Base-by-base conservation (phyloP, 164 flowering plant genomes). In the Saururus chinensis region DNA sequence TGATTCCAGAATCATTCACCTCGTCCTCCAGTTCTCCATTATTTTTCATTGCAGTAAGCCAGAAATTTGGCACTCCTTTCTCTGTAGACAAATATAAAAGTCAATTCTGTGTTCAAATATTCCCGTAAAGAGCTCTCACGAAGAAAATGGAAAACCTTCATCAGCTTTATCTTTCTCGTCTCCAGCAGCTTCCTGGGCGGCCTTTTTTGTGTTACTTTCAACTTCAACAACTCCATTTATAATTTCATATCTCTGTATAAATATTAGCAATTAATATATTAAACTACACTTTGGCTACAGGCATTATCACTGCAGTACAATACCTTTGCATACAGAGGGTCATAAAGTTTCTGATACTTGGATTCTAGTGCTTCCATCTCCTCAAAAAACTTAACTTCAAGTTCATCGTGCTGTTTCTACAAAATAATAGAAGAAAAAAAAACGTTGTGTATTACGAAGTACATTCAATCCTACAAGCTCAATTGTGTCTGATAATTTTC, bases 61-160 rank as follows among this genome's bases (percentile, higher is more conserved):
- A 91, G 68, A 91, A 91, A 49, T 78, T 78, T 45, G 98, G 98
- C 13, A 91, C 90, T 52, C 98, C 96, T 73, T 88, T 88, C 71
- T 76, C 98, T 88, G 24, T n/a, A 51, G 54, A 19, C 22, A 1
- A 12, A 17, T 2, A 12, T 6, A 16, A 40, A 12, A 25, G 16
- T 55, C 16, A 55, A 17, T 16, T 23, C 17, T 55, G 1, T 23
- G 14, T 3, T 2, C 4, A 12, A 45, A 45, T 45, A n/a, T 45
- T 12, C 2, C 11, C 7, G 14, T 45, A 45, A 13, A 17, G 11
- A 45, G 4, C 2, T 6, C 37, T n/a, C 37, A 45, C 7, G 14
- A 45, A 45, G 11, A 42, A 42, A 45, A 12, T 3, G 4, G 11
- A 45, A 17, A 45, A 45, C 49, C 49, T 45, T 45, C 14, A 45